Evolutionary conservation across 2,329 filamentous ascomycete species (phyloP), one percentile per base, ranked within the genome.

Genomic region (Diaporthe citri): DNA sequence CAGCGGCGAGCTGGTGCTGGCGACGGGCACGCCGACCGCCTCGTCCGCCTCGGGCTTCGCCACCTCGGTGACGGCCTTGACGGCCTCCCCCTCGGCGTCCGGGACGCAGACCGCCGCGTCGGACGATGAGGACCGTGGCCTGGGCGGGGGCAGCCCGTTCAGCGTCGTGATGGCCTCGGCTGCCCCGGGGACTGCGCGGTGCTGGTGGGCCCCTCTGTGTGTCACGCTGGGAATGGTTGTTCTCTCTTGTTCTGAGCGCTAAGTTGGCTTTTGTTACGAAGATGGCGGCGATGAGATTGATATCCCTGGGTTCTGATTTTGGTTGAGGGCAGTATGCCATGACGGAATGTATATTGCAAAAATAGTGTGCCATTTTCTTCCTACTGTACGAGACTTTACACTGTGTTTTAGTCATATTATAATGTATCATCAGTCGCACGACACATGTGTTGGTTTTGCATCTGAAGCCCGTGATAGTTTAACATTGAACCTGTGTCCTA

Each of bases 131-230:
- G 60, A 52, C 12, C 46, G 31, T 13, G 72, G 67, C 6, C 28
- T 74, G 12, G 75, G 75, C 13, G 72, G 60, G 8, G 75, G 75
- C 20, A 74, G 72, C 46, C 75, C 75, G 0, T 76, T 76, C 52
- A 74, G 72, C 55, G 43, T 64, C 9, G 57, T 43, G 6, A 43
- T 31, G n/a, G 25, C 46, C 10, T 72, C 70, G 41, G 25, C 34
- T 22, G 70, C 70, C 56, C 31, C 13, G 15, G 20, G 60, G 20
- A 36, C 2, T 3, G n/a, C 46, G n/a, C n/a, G 22, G 22, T 25
- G 22, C 17, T 39, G 6, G 64, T 52, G 8, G 22, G 64, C 22
- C 2, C 31, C 46, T 28, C 15, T 28, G 46, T 25, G 28, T 28
- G 31, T 17, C 7, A 13, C 12, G n/a, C 1, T 39, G 46, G 46